Evolutionary conservation across 1,139 yeast species (phyloP), one percentile per base, ranked within the genome.

Genomic region (Taphrina confusa): DNA sequence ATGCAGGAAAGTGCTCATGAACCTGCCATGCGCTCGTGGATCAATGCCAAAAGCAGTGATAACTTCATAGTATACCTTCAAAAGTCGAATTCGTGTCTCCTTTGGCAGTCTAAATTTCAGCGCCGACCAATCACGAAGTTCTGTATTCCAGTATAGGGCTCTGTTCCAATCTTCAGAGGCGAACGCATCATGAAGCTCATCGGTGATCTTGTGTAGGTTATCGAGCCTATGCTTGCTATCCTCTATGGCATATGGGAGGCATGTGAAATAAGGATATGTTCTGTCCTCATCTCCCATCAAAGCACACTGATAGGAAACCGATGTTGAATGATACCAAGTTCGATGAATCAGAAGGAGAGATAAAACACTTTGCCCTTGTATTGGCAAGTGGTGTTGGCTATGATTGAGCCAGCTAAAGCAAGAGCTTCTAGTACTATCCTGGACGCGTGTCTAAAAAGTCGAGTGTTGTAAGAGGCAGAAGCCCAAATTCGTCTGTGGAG

Each of bases 71-170:
- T 83, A 91, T 1, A 89, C 87, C 61, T 78, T 76, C 0, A 90
- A 83, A 57, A 92, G 77, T 2, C 81, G 76, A 31, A 83, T 77
- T 61, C 92, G 78, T 50, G 84, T 74, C 1, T 76, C 69, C 18
- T 89, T 68, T 0, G 98, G 97, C 77, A 92, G 79, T 60, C 85
- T 87, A 68, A 87, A 84, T 70, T 89, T 89, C 82, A 87, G 84
- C 65, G 81, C 81, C 64, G 90, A 73, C 82, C 96, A 87, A 45
- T 87, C 84, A 61, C 83, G 79, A 65, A 92, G 78, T 70, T 90
- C 97, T 62, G 87, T 84, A 0, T 97, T 87, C 96, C 97, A 91
- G 64, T 87, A 8, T 88, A 56, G 85, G 44, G 85, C 81, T 8
- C 87, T 83, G 3, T 87, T 84, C 0, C 92, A 75, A 71, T 90